phyloP scores from a whole-genome alignment of 2,329 filamentous ascomycete genomes.

The Ambrosiella beaveri region DNA sequence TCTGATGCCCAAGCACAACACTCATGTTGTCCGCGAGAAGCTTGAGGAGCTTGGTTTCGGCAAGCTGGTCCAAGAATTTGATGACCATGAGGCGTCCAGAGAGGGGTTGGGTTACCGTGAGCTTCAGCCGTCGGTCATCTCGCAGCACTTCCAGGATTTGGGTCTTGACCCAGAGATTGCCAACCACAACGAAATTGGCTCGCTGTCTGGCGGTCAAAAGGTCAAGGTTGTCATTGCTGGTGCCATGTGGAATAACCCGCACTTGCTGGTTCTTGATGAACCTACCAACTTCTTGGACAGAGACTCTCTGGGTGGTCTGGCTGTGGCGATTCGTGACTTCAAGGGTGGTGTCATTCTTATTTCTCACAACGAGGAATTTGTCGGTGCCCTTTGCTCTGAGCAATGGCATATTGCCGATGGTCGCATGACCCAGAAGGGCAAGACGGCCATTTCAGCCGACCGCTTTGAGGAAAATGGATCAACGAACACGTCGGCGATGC shows the following conservation, averaged over 20 bases:
- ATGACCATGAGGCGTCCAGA: slow-evolving; percentile 95
- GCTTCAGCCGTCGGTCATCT: slow-evolving; percentile 82
- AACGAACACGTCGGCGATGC: slow-evolving; percentile 40
- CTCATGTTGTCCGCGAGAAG: slow-evolving; percentile 82
- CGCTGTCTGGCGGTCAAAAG: slow-evolving; percentile 90
- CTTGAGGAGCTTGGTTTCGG: slow-evolving; percentile 69
- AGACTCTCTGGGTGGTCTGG: slow-evolving; percentile 87
- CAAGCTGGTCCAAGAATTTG: slow-evolving; percentile 94
- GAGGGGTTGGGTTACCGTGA: slow-evolving; percentile 94
- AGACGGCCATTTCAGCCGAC: slow-evolving; percentile 54
- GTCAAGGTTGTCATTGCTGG: slow-evolving; percentile 96
- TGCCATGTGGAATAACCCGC: slow-evolving; percentile 98
- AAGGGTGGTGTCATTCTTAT: slow-evolving; percentile 98
- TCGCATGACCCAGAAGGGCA: slow-evolving; percentile 68
- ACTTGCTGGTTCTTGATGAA: slow-evolving; percentile 92
- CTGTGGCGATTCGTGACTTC: slow-evolving; percentile 96
- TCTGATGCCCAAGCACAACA: slow-evolving; percentile 83
- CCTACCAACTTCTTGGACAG: slow-evolving; percentile 98
- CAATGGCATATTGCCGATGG: slow-evolving; percentile 91
- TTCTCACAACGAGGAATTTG: slow-evolving; percentile 98
- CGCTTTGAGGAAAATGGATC: slow-evolving; percentile 69
- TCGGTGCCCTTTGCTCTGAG: slow-evolving; percentile 85
- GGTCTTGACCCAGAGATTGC: slow-evolving; percentile 94
- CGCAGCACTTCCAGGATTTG: slow-evolving; percentile 94
- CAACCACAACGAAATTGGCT: slow-evolving; percentile 96